phyloP scores from a whole-genome alignment of 257 asterid species.

The Solanum ossicruentum region DNA sequence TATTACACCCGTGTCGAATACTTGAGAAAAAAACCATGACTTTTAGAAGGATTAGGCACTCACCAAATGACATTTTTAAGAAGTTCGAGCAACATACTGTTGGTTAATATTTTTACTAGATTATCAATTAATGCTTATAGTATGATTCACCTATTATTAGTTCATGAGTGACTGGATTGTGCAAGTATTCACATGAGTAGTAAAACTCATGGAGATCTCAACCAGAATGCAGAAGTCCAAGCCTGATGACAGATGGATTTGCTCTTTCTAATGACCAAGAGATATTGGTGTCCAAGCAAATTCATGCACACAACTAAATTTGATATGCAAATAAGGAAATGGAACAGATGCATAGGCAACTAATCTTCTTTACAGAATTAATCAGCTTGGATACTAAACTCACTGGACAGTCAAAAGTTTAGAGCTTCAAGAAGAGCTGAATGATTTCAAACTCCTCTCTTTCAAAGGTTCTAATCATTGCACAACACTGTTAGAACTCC shows the following conservation, averaged over 20 bases:
- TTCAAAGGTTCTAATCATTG: conserved; percentile 4
- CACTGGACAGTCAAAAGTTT: not conserved
- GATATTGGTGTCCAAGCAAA: too few species aligned
- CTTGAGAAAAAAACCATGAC: not conserved
- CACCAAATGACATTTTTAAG: not conserved
- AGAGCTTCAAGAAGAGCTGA: not conserved
- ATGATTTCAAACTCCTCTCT: not conserved
- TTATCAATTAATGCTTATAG: not conserved
- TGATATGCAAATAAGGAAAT: not conserved
- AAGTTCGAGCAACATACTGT: not conserved
- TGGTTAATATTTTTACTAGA: not conserved
- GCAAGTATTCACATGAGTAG: not conserved
- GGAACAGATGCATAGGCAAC: not conserved
- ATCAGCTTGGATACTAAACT: not conserved
- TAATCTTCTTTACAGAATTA: not conserved
- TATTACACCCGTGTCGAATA: not conserved
- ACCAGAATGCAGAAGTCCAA: not conserved
- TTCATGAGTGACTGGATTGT: not conserved
- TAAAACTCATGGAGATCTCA: not conserved
- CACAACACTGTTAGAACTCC: conserved; percentile 25
- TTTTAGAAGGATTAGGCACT: not conserved
- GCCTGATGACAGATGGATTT: not conserved
- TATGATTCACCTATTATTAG: not conserved
- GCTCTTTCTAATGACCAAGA: too few species aligned
- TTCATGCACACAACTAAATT: not conserved